phyloP scores from a whole-genome alignment of 2,329 filamentous ascomycete genomes.

The Triangularia setosa region DNA sequence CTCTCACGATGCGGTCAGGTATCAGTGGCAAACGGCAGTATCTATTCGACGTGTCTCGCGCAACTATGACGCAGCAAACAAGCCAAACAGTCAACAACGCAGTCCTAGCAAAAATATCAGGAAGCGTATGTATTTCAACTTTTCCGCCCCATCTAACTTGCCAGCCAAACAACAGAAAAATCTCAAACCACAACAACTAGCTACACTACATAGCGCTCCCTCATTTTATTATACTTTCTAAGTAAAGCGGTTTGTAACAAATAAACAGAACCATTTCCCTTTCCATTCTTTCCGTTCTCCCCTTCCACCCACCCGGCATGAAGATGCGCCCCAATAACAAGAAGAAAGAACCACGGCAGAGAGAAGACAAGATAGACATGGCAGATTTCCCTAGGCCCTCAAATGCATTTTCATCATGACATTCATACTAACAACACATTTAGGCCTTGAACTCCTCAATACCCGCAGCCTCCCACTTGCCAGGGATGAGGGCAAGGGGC shows the following conservation, averaged over 20 bases:
- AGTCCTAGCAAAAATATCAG: neutral
- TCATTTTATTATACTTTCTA: neutral
- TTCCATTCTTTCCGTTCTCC: neutral
- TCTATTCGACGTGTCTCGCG: neutral
- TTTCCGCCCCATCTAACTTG: neutral
- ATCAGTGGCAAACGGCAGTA: neutral
- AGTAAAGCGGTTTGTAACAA: neutral
- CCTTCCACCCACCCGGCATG: neutral
- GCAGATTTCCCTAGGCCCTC: neutral
- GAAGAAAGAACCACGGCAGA: neutral
- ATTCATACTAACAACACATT: slow-evolving; percentile 17
- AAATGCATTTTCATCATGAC: slow-evolving; percentile 3
- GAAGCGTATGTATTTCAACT: neutral
- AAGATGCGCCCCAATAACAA: neutral
- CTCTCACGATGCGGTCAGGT: neutral
- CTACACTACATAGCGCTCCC: neutral
- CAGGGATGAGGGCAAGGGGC: slow-evolving; percentile 74
- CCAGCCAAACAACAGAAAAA: neutral
- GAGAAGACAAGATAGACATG: neutral
- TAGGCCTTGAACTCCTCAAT: slow-evolving; percentile 59
- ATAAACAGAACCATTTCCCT: neutral
- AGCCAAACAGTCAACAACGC: no score
- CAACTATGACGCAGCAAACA: neutral
- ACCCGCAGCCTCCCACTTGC: slow-evolving; percentile 59
- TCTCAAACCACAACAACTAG: neutral